Conservation (phyloP, 352 stramenopile species). For the Phytophthora foliorum region DNA sequence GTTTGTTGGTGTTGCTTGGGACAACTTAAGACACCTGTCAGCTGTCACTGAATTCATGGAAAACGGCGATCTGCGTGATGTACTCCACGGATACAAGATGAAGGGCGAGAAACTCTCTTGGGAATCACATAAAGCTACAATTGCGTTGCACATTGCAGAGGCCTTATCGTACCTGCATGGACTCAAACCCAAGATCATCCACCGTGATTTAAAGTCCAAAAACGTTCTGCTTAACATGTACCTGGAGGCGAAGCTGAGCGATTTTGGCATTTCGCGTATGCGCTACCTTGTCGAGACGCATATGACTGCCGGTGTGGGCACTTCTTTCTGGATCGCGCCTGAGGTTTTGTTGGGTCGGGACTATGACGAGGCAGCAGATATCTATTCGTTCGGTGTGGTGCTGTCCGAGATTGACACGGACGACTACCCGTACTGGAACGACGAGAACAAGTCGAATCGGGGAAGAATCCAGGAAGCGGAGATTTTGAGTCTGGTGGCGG, state of each 20-base stretch:
- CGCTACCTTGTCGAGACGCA: conserved; percentile 47
- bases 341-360: conserved; percentile 65
- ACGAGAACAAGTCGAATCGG: conserved; percentile 38
- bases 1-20: conserved; percentile 62
- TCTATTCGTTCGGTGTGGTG: conserved; percentile 68
- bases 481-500: conserved; percentile 44
- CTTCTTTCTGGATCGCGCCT: conserved; percentile 56
- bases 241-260: conserved; percentile 73
- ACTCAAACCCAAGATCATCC: conserved; percentile 59
- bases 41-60: conserved; percentile 73
- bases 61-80: conserved; percentile 57
- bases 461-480: conserved; percentile 45
- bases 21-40: conserved; percentile 49
- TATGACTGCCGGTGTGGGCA: conserved; percentile 53
- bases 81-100: conserved; percentile 50
- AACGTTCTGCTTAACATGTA: conserved; percentile 64
- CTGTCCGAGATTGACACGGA: conserved; percentile 66
- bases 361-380: conserved; percentile 65
- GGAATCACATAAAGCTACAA: conserved; percentile 54
- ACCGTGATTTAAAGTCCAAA: conserved; percentile 59
- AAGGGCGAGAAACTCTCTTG: conserved; percentile 45
- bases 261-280: conserved; percentile 67
- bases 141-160: conserved; percentile 63
- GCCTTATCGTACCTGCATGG: conserved; percentile 62
- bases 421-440: conserved; percentile 54